Conservation (phyloP, 768 basidiomycete genomes). For the Omphalotus guepiniiformis region DNA sequence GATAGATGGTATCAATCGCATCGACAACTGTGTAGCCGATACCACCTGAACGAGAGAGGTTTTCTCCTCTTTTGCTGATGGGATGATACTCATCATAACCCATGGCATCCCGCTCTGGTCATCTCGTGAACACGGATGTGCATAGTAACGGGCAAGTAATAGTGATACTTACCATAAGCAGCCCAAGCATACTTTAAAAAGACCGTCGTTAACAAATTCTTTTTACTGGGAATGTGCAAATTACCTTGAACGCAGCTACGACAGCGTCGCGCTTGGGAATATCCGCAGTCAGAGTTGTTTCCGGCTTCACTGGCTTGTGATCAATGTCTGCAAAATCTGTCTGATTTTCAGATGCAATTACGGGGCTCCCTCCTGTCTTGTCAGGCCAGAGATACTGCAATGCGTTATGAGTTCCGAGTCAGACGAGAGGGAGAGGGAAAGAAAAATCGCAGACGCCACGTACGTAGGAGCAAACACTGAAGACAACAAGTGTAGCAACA, state of each 20-base stretch:
- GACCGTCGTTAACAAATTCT: too few species aligned
- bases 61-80: slow-evolving; percentile 51
- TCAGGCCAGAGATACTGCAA: background rate
- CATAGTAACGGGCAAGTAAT: slow-evolving; percentile 15
- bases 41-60: slow-evolving; percentile 55
- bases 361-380: too few species aligned
- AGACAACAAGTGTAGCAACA: background rate
- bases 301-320: background rate
- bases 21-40: slow-evolving; percentile 73
- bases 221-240: slow-evolving; percentile 15
- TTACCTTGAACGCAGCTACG: slow-evolving; percentile 57
- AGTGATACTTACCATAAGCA: slow-evolving; percentile 49
- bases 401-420: background rate
- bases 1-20: slow-evolving; percentile 64
- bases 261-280: slow-evolving; percentile 47
- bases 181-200: slow-evolving; percentile 51
- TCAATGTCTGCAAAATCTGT: background rate
- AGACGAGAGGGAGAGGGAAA: background rate
- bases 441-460: background rate
- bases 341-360: too few species aligned
- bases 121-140: background rate
- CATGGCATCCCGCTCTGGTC: slow-evolving; percentile 64
- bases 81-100: slow-evolving; percentile 76
- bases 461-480: background rate
- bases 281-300: slow-evolving; percentile 30